phyloP scores from a whole-genome alignment of 2,329 filamentous ascomycete genomes.

The Colletotrichum sp. region DNA sequence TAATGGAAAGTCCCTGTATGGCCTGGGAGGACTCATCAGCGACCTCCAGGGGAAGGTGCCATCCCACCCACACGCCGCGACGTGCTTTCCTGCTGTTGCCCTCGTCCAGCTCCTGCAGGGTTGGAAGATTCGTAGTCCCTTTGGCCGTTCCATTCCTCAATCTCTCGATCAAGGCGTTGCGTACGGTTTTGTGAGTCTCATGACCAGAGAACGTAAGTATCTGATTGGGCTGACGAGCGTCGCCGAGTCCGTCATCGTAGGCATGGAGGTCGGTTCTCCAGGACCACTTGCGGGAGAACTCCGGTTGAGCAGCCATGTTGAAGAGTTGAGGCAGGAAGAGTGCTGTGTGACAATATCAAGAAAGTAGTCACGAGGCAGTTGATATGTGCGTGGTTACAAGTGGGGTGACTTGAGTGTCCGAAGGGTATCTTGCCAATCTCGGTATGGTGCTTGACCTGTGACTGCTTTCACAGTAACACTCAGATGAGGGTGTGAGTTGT shows the following conservation, averaged over 20 bases:
- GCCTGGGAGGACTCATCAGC: too few relatives aligned
- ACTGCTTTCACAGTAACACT: neutral
- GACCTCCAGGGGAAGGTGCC: too few relatives aligned
- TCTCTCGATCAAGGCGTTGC: too few relatives aligned
- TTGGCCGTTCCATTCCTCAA: too few relatives aligned
- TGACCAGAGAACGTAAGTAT: neutral
- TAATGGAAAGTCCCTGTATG: too few relatives aligned
- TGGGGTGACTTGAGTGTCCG: neutral
- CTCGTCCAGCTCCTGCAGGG: too few relatives aligned
- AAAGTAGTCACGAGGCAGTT: neutral
- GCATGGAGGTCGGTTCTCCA: neutral
- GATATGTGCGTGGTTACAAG: neutral
- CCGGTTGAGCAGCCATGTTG: neutral
- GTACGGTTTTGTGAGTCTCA: too few relatives aligned
- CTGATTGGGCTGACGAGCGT: neutral
- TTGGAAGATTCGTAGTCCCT: too few relatives aligned
- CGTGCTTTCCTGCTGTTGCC: too few relatives aligned
- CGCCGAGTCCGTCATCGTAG: neutral
- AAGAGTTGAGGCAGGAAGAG: neutral
- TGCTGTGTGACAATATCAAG: neutral
- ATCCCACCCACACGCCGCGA: too few relatives aligned
- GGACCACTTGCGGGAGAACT: neutral
- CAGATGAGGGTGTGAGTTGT: neutral
- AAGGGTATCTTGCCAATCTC: neutral
- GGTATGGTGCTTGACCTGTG: neutral